Evolutionary conservation across 1,139 yeast species (phyloP).

Genomic region (Saccharomyces hybrid): DNA sequence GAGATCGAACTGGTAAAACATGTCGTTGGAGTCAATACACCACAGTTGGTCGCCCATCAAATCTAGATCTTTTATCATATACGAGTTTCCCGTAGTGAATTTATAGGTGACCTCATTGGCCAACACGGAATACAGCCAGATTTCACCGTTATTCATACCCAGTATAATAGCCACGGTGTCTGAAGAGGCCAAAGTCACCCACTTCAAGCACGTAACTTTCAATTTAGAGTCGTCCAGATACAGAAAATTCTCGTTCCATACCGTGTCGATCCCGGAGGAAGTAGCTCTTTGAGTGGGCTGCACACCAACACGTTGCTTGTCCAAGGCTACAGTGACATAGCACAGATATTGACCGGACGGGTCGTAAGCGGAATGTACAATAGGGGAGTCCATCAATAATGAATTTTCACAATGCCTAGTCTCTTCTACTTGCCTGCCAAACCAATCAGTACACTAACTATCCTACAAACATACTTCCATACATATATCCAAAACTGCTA

Average conservation of each 20-base stretch:
- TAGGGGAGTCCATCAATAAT: constrained; percentile 17
- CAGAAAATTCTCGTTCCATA: constrained; percentile 23
- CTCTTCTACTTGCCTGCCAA: not conserved
- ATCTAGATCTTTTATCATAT: constrained; percentile 49
- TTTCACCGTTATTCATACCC: constrained; percentile 60
- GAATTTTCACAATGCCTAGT: not conserved
- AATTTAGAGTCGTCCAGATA: constrained; percentile 47
- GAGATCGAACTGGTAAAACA: constrained; percentile 58
- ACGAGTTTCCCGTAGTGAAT: constrained; percentile 44
- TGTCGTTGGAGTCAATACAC: constrained; percentile 59
- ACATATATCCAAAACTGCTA: not conserved
- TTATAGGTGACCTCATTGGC: constrained; percentile 49
- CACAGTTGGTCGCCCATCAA: constrained; percentile 43
- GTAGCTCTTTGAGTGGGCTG: constrained; percentile 46
- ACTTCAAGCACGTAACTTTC: constrained; percentile 46
- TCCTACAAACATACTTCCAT: not conserved
- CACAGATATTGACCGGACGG: constrained; percentile 56
- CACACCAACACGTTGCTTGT: constrained; percentile 64
- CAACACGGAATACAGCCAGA: constrained; percentile 62
- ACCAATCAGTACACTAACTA: not conserved
- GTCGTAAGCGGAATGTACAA: constrained; percentile 31
- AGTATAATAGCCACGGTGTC: constrained; percentile 44
- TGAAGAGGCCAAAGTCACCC: constrained; percentile 41
- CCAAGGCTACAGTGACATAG: constrained; percentile 61
- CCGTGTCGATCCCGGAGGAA: constrained; percentile 20